Evolutionary conservation across 352 stramenopile genomes (phyloP), one percentile per base, ranked within the genome.

Genomic region (Phytopythium kandeliae): DNA sequence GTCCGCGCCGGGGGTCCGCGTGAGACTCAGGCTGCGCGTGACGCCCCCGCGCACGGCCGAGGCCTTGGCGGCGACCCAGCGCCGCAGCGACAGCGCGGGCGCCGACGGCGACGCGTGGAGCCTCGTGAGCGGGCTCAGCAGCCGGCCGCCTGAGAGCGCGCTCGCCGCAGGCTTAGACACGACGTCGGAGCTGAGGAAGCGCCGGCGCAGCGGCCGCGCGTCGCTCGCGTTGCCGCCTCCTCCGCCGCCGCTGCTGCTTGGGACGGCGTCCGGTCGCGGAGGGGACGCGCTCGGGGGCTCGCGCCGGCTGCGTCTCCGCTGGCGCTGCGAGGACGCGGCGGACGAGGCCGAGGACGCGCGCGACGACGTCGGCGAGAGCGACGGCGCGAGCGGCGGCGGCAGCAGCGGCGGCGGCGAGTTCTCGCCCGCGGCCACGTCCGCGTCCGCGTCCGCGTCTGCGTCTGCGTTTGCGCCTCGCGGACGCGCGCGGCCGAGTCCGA

Each of bases 101-200:
- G 48, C 70, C 57, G 31, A 34, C n/a, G 40, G 34, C n/a, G 40
- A 31, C 24, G 21, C 47, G 38, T 60, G 48, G 3, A 65, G 48
- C 33, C 53, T 67, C 25, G 49, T 49, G 34, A 55, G 37, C 17
- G 26, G 42, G 13, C 50, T 54, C 5, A 51, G 44, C 17, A 50
- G 55, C 35, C 34, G 31, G 10, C 46, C 51, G 10, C 37, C 30
- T 1, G 44, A 12, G 10, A 21, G 2, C 30, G 24, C 34, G 10
- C 17, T 25, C 15, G 30, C 10, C 26, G 37, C 43, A 35, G 34
- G 63, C 16, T 63, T 60, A 49, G 79, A 50, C 36, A 78, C 58
- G 22, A 85, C 59, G 62, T 87, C 76, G 2, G 71, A 82, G 57
- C 76, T 87, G 52, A 85, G 60, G 55, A 87, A 84, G 30, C 76